A percentile compares a stretch with the other conserved stretches of the same genome.
phyloP scores from a whole-genome alignment of 2,329 filamentous ascomycete species.

The Diplodia sapinea region DNA sequence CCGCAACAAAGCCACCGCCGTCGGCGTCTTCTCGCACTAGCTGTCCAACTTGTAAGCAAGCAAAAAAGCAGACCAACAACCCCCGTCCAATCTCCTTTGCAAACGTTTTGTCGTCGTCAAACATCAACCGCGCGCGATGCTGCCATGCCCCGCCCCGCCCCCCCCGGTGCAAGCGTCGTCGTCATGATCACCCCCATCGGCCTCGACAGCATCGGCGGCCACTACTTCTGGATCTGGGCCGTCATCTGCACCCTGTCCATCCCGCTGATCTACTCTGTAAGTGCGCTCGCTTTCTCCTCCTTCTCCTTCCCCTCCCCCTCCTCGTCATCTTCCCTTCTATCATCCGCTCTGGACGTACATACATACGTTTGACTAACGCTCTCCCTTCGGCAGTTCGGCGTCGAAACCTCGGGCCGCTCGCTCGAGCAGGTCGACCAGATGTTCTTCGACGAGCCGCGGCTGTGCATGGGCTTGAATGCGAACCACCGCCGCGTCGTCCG shows the following conservation, averaged over 20 bases:
- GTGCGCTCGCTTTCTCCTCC: background rate
- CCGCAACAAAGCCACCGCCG: slow-evolving; percentile 27
- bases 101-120: no score
- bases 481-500: slow-evolving; percentile 38
- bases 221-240: slow-evolving; percentile 32
- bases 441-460: slow-evolving; percentile 43
- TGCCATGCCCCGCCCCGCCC: no score
- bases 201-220: slow-evolving; percentile 21
- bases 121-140: background rate
- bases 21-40: slow-evolving; percentile 21
- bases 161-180: no score
- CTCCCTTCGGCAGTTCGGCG: slow-evolving; percentile 16
- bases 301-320: no score
- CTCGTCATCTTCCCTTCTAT: no score
- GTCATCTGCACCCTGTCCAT: slow-evolving; percentile 26
- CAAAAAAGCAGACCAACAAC: no score
- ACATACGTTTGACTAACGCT: background rate
- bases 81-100: no score
- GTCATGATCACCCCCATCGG: slow-evolving; percentile 26
- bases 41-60: slow-evolving; percentile 15
- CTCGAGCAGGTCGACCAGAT: slow-evolving; percentile 34
- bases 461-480: slow-evolving; percentile 43
- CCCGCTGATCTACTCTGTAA: slow-evolving; percentile 28
- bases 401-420: slow-evolving; percentile 27
- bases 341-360: no score